Evolutionary conservation across 2,329 filamentous ascomycete genomes (phyloP).

Genomic region (Pyrenophora graminea): DNA sequence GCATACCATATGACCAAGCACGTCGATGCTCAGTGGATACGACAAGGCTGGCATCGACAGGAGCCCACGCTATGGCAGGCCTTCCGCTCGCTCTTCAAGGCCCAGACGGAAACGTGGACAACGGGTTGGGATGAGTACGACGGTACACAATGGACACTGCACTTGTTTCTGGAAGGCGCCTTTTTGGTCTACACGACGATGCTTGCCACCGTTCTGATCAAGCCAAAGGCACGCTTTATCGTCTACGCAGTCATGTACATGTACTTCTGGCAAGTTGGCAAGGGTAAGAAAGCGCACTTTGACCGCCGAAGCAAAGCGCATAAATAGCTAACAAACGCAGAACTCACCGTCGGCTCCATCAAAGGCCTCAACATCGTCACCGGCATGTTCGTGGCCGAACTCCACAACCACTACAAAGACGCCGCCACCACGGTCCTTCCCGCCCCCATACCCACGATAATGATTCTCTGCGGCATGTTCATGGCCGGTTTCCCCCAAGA

Average conservation of each 20-base stretch:
- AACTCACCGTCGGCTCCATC: conserved; percentile 39
- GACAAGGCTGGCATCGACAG: conserved; percentile 46
- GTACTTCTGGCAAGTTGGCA: conserved; percentile 25
- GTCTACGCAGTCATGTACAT: too few relatives aligned
- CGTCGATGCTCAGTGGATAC: conserved; percentile 64
- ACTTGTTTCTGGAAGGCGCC: conserved; percentile 49
- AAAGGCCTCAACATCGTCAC: conserved; percentile 63
- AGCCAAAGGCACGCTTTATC: conserved; percentile 14
- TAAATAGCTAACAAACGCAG: conserved; percentile 28
- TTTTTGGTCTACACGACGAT: conserved; percentile 51
- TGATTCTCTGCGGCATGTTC: conserved; percentile 59
- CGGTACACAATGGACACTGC: conserved; percentile 51
- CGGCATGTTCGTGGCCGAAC: conserved; percentile 65
- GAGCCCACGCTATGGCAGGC: conserved; percentile 40
- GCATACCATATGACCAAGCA: conserved; percentile 60
- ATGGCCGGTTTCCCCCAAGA: conserved; percentile 65
- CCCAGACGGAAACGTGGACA: conserved; percentile 46
- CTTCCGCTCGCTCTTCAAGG: conserved; percentile 36
- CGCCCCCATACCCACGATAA: conserved; percentile 55
- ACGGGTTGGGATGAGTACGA: conserved; percentile 49
- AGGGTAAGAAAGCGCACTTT: conserved; percentile 35
- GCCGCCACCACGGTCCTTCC: conserved; percentile 54
- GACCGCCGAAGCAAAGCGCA: background rate
- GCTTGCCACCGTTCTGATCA: conserved; percentile 47
- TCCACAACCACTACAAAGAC: conserved; percentile 58